phyloP scores from a whole-genome alignment of 768 basidiomycete genomes.

The Mycena galericulata region DNA sequence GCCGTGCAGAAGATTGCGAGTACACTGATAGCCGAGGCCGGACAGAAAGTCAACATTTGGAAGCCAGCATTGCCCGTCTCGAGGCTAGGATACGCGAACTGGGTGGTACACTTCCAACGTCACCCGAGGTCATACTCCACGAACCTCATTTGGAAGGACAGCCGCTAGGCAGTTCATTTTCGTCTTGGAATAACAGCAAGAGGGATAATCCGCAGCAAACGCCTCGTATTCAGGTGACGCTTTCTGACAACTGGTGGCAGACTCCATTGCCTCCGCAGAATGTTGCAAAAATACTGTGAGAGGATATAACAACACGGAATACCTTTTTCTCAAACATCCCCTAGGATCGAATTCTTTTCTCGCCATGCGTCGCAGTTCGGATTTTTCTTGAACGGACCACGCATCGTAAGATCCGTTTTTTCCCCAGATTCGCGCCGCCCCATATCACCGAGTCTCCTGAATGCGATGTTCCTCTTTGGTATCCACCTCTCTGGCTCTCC shows the following conservation, averaged over 20 bases:
- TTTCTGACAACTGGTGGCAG: constrained; percentile 32
- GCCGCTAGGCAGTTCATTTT: constrained; percentile 13
- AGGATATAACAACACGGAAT: neutral
- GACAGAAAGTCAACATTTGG: constrained; percentile 52
- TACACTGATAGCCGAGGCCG: constrained; percentile 52
- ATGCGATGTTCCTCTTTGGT: constrained; percentile 48
- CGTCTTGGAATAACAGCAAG: constrained; percentile 15
- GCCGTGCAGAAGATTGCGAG: constrained; percentile 58
- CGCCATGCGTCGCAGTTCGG: constrained; percentile 56
- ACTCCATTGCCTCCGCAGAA: constrained; percentile 23
- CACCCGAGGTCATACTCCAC: constrained; percentile 21
- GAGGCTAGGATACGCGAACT: constrained; percentile 51
- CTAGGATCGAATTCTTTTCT: constrained; percentile 53
- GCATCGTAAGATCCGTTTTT: constrained; percentile 44
- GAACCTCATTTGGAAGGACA: constrained; percentile 17
- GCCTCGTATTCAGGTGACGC: constrained; percentile 3
- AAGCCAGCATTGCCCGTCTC: constrained; percentile 53
- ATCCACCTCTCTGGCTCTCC: constrained; percentile 40
- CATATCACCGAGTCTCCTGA: constrained; percentile 41
- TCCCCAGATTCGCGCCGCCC: constrained; percentile 34
- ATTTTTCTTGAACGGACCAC: constrained; percentile 59
- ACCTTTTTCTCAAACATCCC: neutral
- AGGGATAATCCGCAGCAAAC: neutral
- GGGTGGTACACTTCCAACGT: constrained; percentile 35
- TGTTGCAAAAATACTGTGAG: constrained; percentile 32